phyloP scores from a whole-genome alignment of 345 rosid genomes.

The Gossypium arboreum region DNA sequence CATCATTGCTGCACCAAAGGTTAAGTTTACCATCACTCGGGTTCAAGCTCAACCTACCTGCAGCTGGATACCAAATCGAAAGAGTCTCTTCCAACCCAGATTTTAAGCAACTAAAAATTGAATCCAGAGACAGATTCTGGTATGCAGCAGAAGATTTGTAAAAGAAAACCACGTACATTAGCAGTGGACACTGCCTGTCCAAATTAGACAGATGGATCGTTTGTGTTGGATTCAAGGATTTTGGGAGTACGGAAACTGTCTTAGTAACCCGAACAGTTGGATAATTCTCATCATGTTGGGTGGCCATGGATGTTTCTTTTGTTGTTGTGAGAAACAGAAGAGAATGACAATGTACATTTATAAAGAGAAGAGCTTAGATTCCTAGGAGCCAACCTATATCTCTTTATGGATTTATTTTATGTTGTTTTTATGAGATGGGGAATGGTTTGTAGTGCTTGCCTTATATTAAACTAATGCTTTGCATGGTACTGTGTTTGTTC shows the following conservation, averaged over 20 bases:
- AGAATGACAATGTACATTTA: not conserved
- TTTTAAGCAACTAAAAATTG: constrained; percentile 42
- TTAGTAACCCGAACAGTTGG: constrained; percentile 28
- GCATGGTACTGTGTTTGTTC: not conserved
- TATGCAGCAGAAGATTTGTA: constrained; percentile 30
- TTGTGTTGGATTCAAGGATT: constrained; percentile 22
- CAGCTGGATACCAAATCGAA: constrained; percentile 54
- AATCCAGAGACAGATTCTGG: constrained; percentile 27
- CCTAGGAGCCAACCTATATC: not conserved
- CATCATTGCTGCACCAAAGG: constrained; percentile 51
- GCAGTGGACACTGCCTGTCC: constrained; percentile 67
- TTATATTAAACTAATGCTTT: not conserved
- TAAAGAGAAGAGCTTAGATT: constrained; percentile 2
- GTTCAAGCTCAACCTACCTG: constrained; percentile 48
- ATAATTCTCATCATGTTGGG: constrained; percentile 9
- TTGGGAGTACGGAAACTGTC: constrained; percentile 30
- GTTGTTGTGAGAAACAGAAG: constrained; percentile 18
- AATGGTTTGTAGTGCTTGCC: not conserved
- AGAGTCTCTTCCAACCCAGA: constrained; percentile 55
- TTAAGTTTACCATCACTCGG: constrained; percentile 46
- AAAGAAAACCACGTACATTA: constrained; percentile 60
- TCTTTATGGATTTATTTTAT: not conserved
- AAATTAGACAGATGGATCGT: constrained; percentile 47
- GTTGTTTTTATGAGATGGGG: constrained; percentile 5
- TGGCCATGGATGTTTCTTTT: constrained; percentile 23